These are phyloP conservation scores for Penicillium sp. DNA, from an alignment of 2,329 filamentous ascomycete species.

Conservation along the genomic window DNA sequence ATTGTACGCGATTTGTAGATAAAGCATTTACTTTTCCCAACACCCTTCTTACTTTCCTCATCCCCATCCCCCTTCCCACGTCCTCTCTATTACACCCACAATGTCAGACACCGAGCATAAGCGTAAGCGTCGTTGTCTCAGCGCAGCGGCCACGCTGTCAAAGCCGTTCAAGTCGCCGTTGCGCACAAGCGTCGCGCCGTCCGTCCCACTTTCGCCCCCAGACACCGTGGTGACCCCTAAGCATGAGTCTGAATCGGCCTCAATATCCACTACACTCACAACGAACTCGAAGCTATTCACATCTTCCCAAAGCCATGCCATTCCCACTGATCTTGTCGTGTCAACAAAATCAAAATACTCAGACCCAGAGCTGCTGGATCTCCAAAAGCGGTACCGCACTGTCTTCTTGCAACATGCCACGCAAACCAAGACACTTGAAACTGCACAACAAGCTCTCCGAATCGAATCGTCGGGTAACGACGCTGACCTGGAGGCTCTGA, in stretches of 20 bases:
- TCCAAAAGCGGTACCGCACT: slow-evolving; percentile 35
- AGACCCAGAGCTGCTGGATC: slow-evolving; percentile 26
- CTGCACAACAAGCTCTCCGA: slow-evolving; percentile 48
- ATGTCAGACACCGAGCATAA: slow-evolving; percentile 26
- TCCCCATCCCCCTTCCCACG: neutral
- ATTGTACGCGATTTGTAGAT: slow-evolving; percentile 16
- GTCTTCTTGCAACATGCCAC: slow-evolving; percentile 31
- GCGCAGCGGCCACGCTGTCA: slow-evolving; percentile 55
- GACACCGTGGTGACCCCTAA: neutral
- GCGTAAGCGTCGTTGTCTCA: slow-evolving; percentile 59
- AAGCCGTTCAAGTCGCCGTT: slow-evolving; percentile 71
- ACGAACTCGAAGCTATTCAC: slow-evolving; percentile 5
- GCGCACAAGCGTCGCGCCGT: slow-evolving; percentile 34
- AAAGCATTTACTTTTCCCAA: slow-evolving; percentile 1
- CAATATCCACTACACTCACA: neutral
- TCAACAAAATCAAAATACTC: slow-evolving; percentile 10
- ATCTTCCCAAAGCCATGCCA: slow-evolving; percentile 3
- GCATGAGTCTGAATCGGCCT: neutral
- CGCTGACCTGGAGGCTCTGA: slow-evolving; percentile 53
- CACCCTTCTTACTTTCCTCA: neutral
- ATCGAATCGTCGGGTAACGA: slow-evolving; percentile 47
- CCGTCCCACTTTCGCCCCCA: slow-evolving; percentile 6
- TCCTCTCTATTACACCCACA: neutral
- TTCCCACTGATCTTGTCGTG: slow-evolving; percentile 7
- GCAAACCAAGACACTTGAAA: slow-evolving; percentile 45